Conservation (phyloP, 2,329 filamentous ascomycete species). For the Pseudogymnoascus sp. region DNA sequence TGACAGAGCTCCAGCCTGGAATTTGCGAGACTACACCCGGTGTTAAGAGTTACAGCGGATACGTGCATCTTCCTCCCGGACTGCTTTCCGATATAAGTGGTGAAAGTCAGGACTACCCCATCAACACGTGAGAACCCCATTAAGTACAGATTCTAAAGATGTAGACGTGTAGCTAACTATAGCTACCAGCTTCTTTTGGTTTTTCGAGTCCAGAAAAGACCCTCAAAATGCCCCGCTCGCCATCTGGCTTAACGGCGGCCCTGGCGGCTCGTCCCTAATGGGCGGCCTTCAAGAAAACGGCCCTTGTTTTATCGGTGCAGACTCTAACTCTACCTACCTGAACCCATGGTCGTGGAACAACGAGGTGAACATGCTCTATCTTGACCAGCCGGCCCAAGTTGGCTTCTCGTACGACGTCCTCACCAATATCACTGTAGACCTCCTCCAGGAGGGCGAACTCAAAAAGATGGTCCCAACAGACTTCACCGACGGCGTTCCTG, state of each 20-base stretch:
- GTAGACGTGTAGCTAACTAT: constrained; percentile 23
- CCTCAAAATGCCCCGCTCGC: constrained; percentile 41
- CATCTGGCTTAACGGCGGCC: constrained; percentile 58
- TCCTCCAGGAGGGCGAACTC: constrained; percentile 26
- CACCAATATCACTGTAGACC: constrained; percentile 51
- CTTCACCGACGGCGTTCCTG: constrained; percentile 29
- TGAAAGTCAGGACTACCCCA: constrained; percentile 9
- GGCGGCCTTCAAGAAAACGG: constrained; percentile 52
- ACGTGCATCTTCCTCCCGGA: constrained; percentile 15
- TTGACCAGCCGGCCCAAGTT: constrained; percentile 57
- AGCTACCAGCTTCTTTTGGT: constrained; percentile 35
- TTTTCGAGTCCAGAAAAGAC: constrained; percentile 35
- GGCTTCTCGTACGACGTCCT: constrained; percentile 59
- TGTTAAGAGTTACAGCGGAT: constrained; percentile 13
- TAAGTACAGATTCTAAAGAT: constrained; percentile 32
- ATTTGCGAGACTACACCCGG: constrained; percentile 15
- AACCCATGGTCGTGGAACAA: constrained; percentile 56
- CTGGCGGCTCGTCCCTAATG: constrained; percentile 52
- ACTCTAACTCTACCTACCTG: constrained; percentile 36
- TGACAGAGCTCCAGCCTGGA: constrained; percentile 8
- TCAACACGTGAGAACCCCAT: constrained; percentile 13
- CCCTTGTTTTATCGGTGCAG: constrained; percentile 29
- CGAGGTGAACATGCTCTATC: constrained; percentile 43
- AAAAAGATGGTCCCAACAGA: constrained; percentile 28
- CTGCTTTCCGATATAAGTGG: constrained; percentile 9